A percentile compares a stretch with the other conserved stretches of the same genome.
Conservation (phyloP, 2,329 filamentous ascomycete species). For the Neofusicoccum sp. region DNA sequence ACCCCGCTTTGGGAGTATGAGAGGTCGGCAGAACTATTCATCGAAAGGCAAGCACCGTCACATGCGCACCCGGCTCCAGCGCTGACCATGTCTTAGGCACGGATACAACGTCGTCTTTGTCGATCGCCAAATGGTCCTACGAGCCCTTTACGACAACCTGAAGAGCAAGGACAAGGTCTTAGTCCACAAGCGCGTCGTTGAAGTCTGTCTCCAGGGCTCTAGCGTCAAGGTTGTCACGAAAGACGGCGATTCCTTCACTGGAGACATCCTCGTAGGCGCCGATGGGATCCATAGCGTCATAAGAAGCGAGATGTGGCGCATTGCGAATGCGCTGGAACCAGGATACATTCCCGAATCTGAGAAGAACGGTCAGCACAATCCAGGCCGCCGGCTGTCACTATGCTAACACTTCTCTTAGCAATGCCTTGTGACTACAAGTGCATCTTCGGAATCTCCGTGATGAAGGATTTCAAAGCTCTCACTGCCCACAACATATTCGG, state of each 20-base stretch:
- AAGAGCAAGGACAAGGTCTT: constrained; percentile 8
- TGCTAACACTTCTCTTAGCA: not conserved
- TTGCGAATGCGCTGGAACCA: constrained; percentile 20
- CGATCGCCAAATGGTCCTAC: constrained; percentile 22
- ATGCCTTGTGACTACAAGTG: constrained; percentile 4
- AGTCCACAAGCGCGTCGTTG: not conserved
- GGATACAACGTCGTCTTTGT: constrained; percentile 20
- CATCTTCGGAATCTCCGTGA: constrained; percentile 19
- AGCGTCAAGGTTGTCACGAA: not conserved
- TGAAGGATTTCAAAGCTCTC: not conserved
- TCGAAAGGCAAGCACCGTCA: not conserved
- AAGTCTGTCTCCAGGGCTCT: not conserved
- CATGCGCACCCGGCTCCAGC: not conserved
- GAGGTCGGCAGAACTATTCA: not conserved
- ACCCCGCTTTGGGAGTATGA: not conserved
- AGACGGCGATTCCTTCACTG: constrained; percentile 12
- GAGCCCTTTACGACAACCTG: constrained; percentile 28
- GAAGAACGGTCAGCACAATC: constrained; percentile 3
- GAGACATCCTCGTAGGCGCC: constrained; percentile 11
- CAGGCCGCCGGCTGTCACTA: not conserved
- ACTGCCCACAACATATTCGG: constrained; percentile 21
- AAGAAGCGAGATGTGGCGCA: constrained; percentile 13
- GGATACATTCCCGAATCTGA: constrained; percentile 6
- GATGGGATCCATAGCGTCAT: constrained; percentile 17
- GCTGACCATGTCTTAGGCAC: not conserved